Conservation (phyloP, 2,329 filamentous ascomycete species). For the Cladosporium sp. region DNA sequence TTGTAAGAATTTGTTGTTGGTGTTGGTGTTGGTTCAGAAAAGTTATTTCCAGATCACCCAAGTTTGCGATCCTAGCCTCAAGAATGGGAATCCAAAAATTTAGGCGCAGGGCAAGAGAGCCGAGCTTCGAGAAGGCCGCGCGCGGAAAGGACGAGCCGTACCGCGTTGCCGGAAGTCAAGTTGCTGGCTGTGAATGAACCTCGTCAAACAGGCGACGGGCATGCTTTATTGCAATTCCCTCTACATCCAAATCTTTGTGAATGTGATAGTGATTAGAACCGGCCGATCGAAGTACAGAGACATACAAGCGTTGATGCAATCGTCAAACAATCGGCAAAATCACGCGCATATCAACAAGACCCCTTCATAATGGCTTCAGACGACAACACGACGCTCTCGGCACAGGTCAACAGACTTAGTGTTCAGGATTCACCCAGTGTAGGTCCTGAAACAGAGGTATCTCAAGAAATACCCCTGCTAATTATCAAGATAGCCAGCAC, state of each 20-base stretch:
- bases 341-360: too few species aligned
- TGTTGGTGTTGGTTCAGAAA: slow-evolving; percentile 1
- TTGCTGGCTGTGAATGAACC: too few species aligned
- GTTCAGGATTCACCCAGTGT: slow-evolving; percentile 1
- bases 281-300: too few species aligned
- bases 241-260: too few species aligned
- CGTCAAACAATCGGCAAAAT: too few species aligned
- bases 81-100: not conserved
- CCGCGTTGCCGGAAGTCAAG: too few species aligned
- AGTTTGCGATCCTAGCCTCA: slow-evolving; percentile 7
- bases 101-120: not conserved
- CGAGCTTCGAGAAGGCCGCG: not conserved
- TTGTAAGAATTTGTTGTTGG: slow-evolving; percentile 2
- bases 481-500: not conserved
- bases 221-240: too few species aligned
- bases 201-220: too few species aligned
- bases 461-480: slow-evolving; percentile 3
- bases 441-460: not conserved
- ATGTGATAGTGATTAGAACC: too few species aligned
- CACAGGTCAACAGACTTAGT: slow-evolving; percentile 21
- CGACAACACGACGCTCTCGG: slow-evolving; percentile 16
- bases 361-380: slow-evolving; percentile 7
- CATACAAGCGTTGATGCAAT: too few species aligned
- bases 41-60: not conserved
- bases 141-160: too few species aligned